Percentiles rank a stretch among this genome's conserved stretches.
phyloP scores from a whole-genome alignment of 441 rosid species.

The Omphalea diandra region DNA sequence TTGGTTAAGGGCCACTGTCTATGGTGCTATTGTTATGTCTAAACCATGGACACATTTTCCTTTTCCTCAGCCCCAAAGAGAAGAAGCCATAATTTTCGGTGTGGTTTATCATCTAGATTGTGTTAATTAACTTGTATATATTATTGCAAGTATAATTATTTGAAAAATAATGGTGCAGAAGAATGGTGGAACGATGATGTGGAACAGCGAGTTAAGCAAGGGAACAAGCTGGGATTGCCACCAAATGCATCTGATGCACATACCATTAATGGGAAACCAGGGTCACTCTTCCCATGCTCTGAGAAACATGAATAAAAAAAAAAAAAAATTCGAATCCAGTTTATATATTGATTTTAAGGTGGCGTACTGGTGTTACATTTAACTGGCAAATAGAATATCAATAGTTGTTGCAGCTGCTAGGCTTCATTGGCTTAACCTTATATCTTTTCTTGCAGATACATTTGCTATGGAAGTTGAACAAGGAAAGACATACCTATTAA shows the following conservation, averaged over 20 bases:
- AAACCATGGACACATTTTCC: constrained; percentile 55
- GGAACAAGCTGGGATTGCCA: constrained; percentile 53
- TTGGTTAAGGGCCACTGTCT: constrained; percentile 86
- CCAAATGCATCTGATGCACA: constrained; percentile 72
- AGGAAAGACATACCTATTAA: constrained; percentile 62
- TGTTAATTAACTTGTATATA: background rate
- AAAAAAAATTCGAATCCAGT: too few species aligned
- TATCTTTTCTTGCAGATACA: constrained; percentile 43
- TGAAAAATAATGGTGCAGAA: constrained; percentile 33
- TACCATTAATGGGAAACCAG: constrained; percentile 83
- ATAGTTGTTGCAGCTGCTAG: too few species aligned
- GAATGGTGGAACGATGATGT: constrained; percentile 90
- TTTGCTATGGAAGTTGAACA: constrained; percentile 48
- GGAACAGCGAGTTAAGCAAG: constrained; percentile 53
- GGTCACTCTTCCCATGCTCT: constrained; percentile 76
- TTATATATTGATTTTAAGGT: too few species aligned
- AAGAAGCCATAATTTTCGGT: constrained; percentile 49
- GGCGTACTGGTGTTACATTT: too few species aligned
- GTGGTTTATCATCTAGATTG: background rate
- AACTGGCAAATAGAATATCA: too few species aligned
- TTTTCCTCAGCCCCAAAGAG: constrained; percentile 56
- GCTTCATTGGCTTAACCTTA: too few species aligned
- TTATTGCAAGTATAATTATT: too few species aligned
- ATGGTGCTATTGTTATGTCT: constrained; percentile 77
- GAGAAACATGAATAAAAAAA: constrained; percentile 42